These are phyloP conservation scores for Trichophyton schoenleinii DNA, from an alignment of 2,329 filamentous ascomycete species.

Conservation along the genomic window DNA sequence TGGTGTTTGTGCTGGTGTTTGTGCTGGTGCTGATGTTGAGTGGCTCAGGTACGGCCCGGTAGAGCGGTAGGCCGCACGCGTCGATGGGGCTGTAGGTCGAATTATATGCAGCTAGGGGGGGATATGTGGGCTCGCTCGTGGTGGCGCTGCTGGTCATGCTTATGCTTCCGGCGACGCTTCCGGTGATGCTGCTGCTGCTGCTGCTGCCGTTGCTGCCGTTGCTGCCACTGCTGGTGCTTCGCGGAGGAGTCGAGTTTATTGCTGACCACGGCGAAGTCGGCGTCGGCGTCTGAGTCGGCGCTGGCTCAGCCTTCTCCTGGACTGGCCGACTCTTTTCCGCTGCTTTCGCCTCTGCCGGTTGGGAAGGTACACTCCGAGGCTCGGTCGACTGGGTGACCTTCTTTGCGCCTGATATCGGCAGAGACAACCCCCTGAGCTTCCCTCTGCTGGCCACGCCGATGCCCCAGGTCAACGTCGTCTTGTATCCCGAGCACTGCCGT, in stretches of 20 bases:
- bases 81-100: neutral
- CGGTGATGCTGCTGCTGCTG: too few relatives aligned
- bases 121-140: neutral
- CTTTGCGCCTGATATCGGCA: constrained; percentile 46
- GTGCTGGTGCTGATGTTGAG: neutral
- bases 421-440: constrained; percentile 78
- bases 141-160: neutral
- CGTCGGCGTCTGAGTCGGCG: neutral
- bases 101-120: neutral
- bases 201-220: too few relatives aligned
- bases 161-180: too few relatives aligned
- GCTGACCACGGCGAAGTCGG: neutral
- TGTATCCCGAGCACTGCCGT: constrained; percentile 90
- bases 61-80: neutral
- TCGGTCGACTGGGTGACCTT: constrained; percentile 20
- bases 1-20: neutral
- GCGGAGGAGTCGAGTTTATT: neutral
- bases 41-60: neutral
- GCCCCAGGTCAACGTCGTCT: constrained; percentile 92
- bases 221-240: neutral
- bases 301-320: neutral
- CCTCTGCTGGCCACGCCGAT: constrained; percentile 90
- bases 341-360: neutral
- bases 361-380: constrained; percentile 2
- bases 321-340: neutral